These are phyloP conservation scores for Ophiostoma sp. DNA, from an alignment of 2,329 filamentous ascomycete genomes.

Conservation along the genomic window DNA sequence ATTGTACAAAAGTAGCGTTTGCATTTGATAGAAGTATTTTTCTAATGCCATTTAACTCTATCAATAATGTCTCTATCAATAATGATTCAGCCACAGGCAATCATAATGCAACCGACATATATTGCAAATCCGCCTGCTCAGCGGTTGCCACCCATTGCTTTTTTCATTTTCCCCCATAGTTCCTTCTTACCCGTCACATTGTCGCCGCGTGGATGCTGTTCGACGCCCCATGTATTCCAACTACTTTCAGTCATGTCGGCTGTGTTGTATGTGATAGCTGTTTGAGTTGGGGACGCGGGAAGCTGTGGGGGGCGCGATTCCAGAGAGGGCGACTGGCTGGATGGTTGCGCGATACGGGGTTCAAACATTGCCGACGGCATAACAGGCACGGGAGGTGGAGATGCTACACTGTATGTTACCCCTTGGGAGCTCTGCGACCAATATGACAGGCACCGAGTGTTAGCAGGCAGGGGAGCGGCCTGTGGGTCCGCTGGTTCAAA, in stretches of 20 bases:
- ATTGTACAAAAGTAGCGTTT: too few relatives aligned
- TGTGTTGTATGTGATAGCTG: neutral
- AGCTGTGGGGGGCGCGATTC: neutral
- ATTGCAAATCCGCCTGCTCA: neutral
- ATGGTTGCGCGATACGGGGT: neutral
- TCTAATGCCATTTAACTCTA: too few relatives aligned
- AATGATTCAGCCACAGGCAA: too few relatives aligned
- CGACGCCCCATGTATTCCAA: slow-evolving; percentile 6
- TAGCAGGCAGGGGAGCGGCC: neutral
- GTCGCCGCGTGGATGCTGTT: neutral
- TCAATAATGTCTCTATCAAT: too few relatives aligned
- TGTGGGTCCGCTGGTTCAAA: slow-evolving; percentile 8
- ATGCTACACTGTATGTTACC: neutral
- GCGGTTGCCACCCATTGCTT: neutral
- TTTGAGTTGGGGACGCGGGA: neutral
- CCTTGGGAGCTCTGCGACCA: slow-evolving; percentile 8
- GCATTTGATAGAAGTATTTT: too few relatives aligned
- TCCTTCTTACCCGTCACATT: neutral
- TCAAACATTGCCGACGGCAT: neutral
- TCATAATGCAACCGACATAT: neutral
- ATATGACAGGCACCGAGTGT: neutral
- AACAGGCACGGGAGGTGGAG: neutral
- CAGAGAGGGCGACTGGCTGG: neutral
- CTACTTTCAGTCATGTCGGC: neutral
- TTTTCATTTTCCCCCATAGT: neutral